Percentiles rank a stretch among this genome's conserved stretches.
Conservation (phyloP, 257 asterid species). For the Nemophila menziesii region DNA sequence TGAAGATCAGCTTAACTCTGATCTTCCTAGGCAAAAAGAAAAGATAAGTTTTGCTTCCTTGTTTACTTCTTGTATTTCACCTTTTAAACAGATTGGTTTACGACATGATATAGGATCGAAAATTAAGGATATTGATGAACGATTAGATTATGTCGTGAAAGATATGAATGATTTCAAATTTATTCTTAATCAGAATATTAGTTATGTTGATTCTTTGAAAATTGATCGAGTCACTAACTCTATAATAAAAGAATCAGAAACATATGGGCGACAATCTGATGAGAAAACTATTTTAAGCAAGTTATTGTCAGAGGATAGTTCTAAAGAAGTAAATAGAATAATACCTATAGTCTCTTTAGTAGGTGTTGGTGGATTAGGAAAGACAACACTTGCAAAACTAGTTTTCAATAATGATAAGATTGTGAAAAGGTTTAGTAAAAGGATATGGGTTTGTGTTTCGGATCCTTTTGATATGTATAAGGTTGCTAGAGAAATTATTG, state of each 20-base stretch:
- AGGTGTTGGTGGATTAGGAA: background rate
- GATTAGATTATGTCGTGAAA: background rate
- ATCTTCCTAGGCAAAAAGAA: background rate
- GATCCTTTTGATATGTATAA: constrained; percentile 1
- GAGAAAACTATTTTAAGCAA: background rate
- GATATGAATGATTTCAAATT: background rate
- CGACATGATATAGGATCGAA: background rate
- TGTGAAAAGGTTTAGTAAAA: background rate
- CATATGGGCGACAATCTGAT: background rate
- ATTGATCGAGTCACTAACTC: background rate
- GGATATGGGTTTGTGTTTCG: background rate
- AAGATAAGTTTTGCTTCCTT: background rate
- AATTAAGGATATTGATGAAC: background rate
- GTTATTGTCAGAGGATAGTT: background rate
- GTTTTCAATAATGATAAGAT: background rate
- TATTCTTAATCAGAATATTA: background rate
- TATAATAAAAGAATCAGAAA: background rate
- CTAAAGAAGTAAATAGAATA: background rate
- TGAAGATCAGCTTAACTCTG: too few species aligned
- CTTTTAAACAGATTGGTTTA: background rate
- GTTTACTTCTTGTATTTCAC: background rate
- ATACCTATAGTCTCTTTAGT: background rate
- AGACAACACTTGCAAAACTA: background rate
- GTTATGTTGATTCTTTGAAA: background rate
- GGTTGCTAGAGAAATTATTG: constrained; percentile 6